phyloP scores from a whole-genome alignment of 192 early-diverging fungal genomes.

The Thoreauomyces humboldtii region DNA sequence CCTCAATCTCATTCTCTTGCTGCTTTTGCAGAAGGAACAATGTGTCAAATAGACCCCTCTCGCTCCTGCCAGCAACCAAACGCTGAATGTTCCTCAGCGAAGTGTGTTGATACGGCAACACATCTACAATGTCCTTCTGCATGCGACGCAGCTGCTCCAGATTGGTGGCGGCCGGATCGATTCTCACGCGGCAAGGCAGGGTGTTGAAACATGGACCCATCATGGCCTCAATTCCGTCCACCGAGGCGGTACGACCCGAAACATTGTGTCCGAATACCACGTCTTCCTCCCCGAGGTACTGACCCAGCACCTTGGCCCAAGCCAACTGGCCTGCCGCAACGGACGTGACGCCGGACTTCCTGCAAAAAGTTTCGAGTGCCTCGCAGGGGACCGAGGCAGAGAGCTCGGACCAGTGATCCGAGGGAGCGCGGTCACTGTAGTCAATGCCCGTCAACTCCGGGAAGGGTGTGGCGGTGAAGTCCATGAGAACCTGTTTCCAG shows the following conservation, averaged over 20 bases:
- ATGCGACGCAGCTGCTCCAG: neutral
- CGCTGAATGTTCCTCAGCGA: neutral
- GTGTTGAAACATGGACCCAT: constrained; percentile 19
- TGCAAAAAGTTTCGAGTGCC: neutral
- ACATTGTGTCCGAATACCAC: constrained; percentile 14
- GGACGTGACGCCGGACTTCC: neutral
- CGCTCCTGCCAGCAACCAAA: neutral
- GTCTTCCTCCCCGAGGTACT: neutral
- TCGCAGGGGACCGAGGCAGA: neutral
- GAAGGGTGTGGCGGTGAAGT: constrained; percentile 5
- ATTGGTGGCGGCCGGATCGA: neutral
- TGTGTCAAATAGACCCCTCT: constrained; percentile 11
- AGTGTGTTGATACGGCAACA: constrained; percentile 5
- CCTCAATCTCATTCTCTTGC: neutral
- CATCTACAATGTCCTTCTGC: neutral
- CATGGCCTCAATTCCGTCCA: neutral
- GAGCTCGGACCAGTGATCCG: neutral
- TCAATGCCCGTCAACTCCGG: neutral
- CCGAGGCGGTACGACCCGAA: constrained; percentile 14
- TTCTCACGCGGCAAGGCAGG: constrained; percentile 9
- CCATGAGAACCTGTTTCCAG: constrained; percentile 1
- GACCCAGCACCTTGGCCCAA: constrained; percentile 14
- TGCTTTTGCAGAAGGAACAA: constrained; percentile 16
- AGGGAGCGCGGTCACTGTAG: neutral
- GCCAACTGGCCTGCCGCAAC: constrained; percentile 8